A percentile compares a stretch with the other conserved stretches of the same genome.
phyloP scores from a whole-genome alignment of 2,329 filamentous ascomycete genomes.

The Penicillium psychrosexuale region DNA sequence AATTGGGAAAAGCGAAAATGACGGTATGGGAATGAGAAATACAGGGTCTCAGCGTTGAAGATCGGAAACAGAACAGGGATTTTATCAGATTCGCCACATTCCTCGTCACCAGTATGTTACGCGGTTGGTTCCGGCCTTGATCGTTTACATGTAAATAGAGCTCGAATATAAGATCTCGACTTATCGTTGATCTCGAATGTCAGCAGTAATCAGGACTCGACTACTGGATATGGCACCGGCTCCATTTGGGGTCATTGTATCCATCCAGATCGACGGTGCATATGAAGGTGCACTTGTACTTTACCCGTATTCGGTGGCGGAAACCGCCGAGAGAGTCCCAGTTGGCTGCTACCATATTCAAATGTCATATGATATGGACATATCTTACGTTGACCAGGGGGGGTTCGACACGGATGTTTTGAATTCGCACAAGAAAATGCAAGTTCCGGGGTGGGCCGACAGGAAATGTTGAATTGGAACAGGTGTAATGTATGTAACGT shows the following conservation, averaged over 20 bases:
- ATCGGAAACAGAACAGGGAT: slow-evolving; percentile 1
- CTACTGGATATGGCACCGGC: slow-evolving; percentile 11
- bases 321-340: slow-evolving; percentile 4
- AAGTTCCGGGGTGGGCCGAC: not conserved
- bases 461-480: not conserved
- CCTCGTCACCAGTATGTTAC: slow-evolving; percentile 3
- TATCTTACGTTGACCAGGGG: not conserved
- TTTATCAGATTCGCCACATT: slow-evolving; percentile 14
- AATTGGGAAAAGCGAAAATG: not conserved
- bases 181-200: not conserved
- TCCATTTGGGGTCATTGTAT: slow-evolving; percentile 10
- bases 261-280: slow-evolving; percentile 23
- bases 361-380: not conserved
- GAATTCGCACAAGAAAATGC: not conserved
- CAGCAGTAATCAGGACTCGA: slow-evolving; percentile 7
- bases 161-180: not conserved
- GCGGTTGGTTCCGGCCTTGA: slow-evolving; percentile 6
- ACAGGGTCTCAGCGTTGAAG: not conserved
- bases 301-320: not conserved
- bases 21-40: slow-evolving; percentile 5
- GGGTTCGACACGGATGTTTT: not conserved
- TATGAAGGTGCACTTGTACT: slow-evolving; percentile 3
- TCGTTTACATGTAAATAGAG: not conserved
- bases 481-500: not conserved
- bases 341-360: not conserved